Evolutionary conservation across 208 protist genomes (phyloP).

Genomic region (Crithidia expoeki): DNA sequence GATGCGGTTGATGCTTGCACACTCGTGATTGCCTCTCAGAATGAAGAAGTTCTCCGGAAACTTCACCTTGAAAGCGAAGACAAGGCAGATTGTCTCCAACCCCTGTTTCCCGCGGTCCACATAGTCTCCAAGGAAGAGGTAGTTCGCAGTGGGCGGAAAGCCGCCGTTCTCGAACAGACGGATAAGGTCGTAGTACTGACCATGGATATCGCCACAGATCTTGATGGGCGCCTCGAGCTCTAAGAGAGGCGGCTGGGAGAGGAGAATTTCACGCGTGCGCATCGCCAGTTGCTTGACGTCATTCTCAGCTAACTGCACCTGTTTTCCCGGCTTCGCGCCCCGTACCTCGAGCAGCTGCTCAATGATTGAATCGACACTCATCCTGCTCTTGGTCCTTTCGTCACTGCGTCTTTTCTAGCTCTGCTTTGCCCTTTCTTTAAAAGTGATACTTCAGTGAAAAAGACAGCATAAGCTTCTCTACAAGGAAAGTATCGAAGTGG

Average conservation of each 20-base stretch:
- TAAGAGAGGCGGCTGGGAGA: slow-evolving; percentile 84
- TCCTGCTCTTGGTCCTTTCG: neutral
- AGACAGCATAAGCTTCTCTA: neutral
- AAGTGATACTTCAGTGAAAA: neutral
- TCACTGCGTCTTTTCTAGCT: too few species aligned
- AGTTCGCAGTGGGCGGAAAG: slow-evolving; percentile 99
- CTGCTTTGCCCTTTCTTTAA: too few species aligned
- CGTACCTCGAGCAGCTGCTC: slow-evolving; percentile 93
- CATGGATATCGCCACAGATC: slow-evolving; percentile 98
- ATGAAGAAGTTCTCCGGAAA: slow-evolving; percentile 99
- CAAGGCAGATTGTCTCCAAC: slow-evolving; percentile 98
- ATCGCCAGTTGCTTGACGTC: slow-evolving; percentile 86
- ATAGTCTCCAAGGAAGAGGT: slow-evolving; percentile 99
- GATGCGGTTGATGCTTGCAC: slow-evolving; percentile 99
- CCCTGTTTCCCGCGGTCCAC: slow-evolving; percentile 99
- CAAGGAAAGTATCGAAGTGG: neutral
- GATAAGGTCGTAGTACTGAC: slow-evolving; percentile 99
- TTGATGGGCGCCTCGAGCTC: slow-evolving; percentile 94
- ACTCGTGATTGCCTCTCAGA: too few species aligned
- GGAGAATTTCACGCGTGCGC: slow-evolving; percentile 88
- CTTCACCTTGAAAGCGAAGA: slow-evolving; percentile 99
- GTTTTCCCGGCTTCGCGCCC: slow-evolving; percentile 85
- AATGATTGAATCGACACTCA: slow-evolving; percentile 92
- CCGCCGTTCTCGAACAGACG: slow-evolving; percentile 99
- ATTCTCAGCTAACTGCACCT: slow-evolving; percentile 88